A percentile compares a stretch with the other conserved stretches of the same genome.
Conservation (phyloP, 768 basidiomycete genomes). For the Lactarius psammicola region DNA sequence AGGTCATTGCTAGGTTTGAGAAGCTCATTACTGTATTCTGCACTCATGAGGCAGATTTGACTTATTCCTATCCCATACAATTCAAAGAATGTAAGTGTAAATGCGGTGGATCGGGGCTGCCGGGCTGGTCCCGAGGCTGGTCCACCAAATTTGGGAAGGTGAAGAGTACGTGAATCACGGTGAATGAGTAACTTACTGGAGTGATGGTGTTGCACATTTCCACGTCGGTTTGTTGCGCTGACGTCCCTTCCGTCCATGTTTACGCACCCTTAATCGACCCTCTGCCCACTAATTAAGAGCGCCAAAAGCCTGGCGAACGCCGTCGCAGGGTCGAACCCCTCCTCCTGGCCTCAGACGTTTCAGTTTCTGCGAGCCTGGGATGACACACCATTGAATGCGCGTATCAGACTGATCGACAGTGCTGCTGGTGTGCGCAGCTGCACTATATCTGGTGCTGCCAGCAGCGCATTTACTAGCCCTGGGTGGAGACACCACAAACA, state of each 20-base stretch:
- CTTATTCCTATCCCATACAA: too few species aligned
- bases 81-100: too few species aligned
- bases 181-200: not conserved
- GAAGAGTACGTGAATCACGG: too few species aligned
- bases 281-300: constrained; percentile 57
- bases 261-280: constrained; percentile 72
- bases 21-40: too few species aligned
- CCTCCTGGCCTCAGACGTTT: constrained; percentile 43
- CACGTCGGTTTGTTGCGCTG: too few species aligned
- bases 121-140: too few species aligned
- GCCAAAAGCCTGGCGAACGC: constrained; percentile 62
- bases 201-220: not conserved
- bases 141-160: too few species aligned
- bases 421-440: constrained; percentile 74
- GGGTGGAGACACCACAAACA: constrained; percentile 70
- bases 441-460: constrained; percentile 72
- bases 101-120: too few species aligned
- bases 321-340: constrained; percentile 43
- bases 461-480: constrained; percentile 67
- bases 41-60: too few species aligned
- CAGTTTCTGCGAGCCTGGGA: constrained; percentile 41
- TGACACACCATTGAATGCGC: constrained; percentile 52
- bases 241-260: constrained; percentile 32
- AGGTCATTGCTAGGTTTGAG: too few species aligned
- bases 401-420: constrained; percentile 47